These are phyloP conservation scores for Kazachstania africana DNA, from an alignment of 805 yeast genomes.

Conservation along the genomic window DNA sequence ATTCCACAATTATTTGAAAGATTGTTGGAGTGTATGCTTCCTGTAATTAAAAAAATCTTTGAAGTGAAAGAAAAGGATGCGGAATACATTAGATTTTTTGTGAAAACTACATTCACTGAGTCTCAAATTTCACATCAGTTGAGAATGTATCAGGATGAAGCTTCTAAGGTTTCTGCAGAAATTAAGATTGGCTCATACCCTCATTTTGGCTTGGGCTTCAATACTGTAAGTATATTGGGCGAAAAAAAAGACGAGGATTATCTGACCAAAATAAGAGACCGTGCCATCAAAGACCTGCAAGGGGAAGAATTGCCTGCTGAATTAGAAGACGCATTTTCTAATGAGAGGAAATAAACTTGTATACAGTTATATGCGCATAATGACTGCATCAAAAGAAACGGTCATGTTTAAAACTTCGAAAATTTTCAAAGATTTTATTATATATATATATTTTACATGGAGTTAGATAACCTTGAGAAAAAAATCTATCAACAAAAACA, in stretches of 20 bases:
- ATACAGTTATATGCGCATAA: too few species aligned
- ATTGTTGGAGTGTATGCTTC: conserved; percentile 36
- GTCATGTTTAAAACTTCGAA: too few species aligned
- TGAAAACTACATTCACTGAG: conserved; percentile 51
- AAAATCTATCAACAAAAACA: too few species aligned
- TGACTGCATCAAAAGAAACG: too few species aligned
- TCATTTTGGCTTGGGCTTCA: conserved; percentile 50
- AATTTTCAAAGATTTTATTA: too few species aligned
- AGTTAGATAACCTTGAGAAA: too few species aligned
- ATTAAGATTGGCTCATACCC: conserved; percentile 82
- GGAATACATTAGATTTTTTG: conserved; percentile 38
- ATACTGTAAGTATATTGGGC: conserved; percentile 69
- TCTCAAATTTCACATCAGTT: conserved; percentile 59
- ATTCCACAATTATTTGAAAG: conserved; percentile 62
- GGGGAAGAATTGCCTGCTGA: conserved; percentile 48
- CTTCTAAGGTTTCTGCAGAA: conserved; percentile 18
- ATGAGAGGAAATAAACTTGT: conserved; percentile 7
- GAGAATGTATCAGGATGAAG: conserved; percentile 36
- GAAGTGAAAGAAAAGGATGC: conserved; percentile 24
- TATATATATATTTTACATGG: too few species aligned
- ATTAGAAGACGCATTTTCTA: conserved; percentile 37
- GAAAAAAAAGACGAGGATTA: conserved; percentile 28
- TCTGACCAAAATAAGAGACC: conserved; percentile 35
- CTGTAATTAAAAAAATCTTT: conserved; percentile 28
- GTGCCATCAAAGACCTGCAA: conserved; percentile 34